Conservation (phyloP, 2,329 filamentous ascomycete genomes). For the Nigrospora oryzae region DNA sequence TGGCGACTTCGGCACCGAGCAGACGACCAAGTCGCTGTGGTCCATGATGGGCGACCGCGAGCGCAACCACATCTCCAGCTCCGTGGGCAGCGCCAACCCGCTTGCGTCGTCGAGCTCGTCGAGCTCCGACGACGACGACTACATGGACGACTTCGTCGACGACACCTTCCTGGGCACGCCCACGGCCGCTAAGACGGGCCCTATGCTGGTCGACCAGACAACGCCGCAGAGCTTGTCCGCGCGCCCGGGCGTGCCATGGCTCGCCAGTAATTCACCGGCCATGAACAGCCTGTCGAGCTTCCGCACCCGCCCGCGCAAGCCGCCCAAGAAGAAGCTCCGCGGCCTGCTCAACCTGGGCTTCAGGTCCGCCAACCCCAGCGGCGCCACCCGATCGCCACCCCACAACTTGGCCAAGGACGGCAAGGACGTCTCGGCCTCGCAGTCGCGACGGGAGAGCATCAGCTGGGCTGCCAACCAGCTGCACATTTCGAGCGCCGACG, state of each 20-base stretch:
- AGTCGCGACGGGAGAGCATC: conserved; percentile 74
- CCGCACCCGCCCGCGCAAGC: conserved; percentile 62
- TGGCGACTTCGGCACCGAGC: conserved; percentile 44
- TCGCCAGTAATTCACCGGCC: conserved; percentile 59
- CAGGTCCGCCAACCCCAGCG: conserved; percentile 28
- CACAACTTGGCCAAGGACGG: conserved; percentile 24
- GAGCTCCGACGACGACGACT: conserved; percentile 60
- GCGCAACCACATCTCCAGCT: conserved; percentile 67
- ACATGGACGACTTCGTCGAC: conserved; percentile 67
- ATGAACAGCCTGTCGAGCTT: conserved; percentile 76
- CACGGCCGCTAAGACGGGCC: conserved; percentile 55
- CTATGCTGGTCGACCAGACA: conserved; percentile 38
- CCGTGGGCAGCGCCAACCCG: conserved; percentile 60
- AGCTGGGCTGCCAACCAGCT: conserved; percentile 86
- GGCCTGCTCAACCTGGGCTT: conserved; percentile 43
- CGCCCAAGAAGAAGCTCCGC: conserved; percentile 46
- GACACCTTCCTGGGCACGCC: conserved; percentile 80
- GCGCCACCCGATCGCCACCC: conserved; percentile 68
- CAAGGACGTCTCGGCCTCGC: conserved; percentile 27
- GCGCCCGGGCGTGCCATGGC: conserved; percentile 47
- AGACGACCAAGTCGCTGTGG: conserved; percentile 66
- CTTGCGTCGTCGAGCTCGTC: conserved; percentile 53
- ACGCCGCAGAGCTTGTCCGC: conserved; percentile 27
- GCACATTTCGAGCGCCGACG: conserved; percentile 74
- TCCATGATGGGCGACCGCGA: conserved; percentile 63